Conservation (phyloP, 371 early-diverging fungal species). For the Mucor velutinosus region DNA sequence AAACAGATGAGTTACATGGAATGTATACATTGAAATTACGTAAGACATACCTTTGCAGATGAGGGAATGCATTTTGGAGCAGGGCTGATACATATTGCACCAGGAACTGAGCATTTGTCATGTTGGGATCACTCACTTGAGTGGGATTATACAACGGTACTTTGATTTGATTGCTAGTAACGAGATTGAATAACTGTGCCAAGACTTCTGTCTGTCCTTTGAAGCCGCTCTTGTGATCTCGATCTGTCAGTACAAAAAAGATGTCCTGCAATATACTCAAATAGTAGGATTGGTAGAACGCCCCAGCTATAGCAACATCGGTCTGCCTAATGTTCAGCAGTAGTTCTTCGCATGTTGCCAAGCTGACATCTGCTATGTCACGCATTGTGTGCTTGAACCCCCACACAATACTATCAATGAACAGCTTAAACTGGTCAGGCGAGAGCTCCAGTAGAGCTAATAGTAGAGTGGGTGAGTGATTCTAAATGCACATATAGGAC, state of each 20-base stretch:
- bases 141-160: slow-evolving; percentile 82
- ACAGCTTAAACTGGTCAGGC: slow-evolving; percentile 82
- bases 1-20: background rate
- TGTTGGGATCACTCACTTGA: slow-evolving; percentile 68
- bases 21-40: background rate
- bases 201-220: slow-evolving; percentile 91
- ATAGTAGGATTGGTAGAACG: slow-evolving; percentile 91
- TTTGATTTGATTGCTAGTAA: slow-evolving; percentile 77
- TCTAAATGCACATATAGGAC: background rate
- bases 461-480: background rate
- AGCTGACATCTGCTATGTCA: slow-evolving; percentile 93
- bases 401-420: slow-evolving; percentile 96
- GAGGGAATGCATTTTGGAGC: slow-evolving; percentile 89
- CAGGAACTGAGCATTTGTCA: slow-evolving; percentile 79
- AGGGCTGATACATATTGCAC: slow-evolving; percentile 80
- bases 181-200: slow-evolving; percentile 84
- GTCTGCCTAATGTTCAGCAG: slow-evolving; percentile 76
- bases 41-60: slow-evolving; percentile 70
- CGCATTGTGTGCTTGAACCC: slow-evolving; percentile 98
- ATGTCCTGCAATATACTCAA: slow-evolving; percentile 90
- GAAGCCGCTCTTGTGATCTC: slow-evolving; percentile 96
- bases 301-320: slow-evolving; percentile 76
- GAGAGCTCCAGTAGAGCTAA: slow-evolving; percentile 75
- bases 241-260: slow-evolving; percentile 95
- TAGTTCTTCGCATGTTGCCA: slow-evolving; percentile 83